Evolutionary conservation across 805 yeast species (phyloP), one percentile per base, ranked within the genome.

Genomic region (Pichia rugopelliculosa): DNA sequence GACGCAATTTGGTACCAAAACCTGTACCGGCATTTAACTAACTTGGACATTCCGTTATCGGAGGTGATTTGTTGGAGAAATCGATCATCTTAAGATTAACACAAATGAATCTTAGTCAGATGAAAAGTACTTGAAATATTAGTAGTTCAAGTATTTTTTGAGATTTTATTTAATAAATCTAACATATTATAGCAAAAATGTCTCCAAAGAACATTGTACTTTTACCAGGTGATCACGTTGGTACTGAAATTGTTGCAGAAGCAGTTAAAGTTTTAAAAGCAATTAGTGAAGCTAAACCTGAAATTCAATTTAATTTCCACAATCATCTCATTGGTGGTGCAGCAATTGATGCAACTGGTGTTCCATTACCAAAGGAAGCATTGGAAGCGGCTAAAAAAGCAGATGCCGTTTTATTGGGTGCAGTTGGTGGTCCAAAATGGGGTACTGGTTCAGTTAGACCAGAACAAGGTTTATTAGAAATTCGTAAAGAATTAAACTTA

Each of bases 361-460:
- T 66, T 44, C 97, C 99, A 50, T 74, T 93, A 54, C 85, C 96
- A 15, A 95, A 85, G 51, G 91, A 75, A 49, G 77, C 96, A 3
- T 74, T 93, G 42, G 85, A 71, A 41, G 89, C 96, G 10, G 77
- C 97, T 34, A 89, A 87, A 68, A 70, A 71, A 40, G 84, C 98
- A 1, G 95, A 91, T 64, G 99, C 98, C 23, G 96, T 93, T n/a
- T 72, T 93, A 55, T 75, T 93, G 48, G 99, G 99, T 56, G 96
- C 99, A 9, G 99, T 93, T 30, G 99, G 99, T 54, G 99, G 99
- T 30, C 99, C 99, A 52, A 93, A 93, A 71, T 93, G 99, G 99
- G 98, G 98, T 34, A 87, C 97, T 24, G 97, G 97, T 44, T 62
- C 76, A 12, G 98, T 91, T 41, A 82, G 99, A 72, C 99, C 99